Percentiles rank a stretch among this genome's conserved stretches.
Evolutionary conservation across 495 filamentous ascomycete species (phyloP).

Genomic region (Cladorrhinum samala): DNA sequence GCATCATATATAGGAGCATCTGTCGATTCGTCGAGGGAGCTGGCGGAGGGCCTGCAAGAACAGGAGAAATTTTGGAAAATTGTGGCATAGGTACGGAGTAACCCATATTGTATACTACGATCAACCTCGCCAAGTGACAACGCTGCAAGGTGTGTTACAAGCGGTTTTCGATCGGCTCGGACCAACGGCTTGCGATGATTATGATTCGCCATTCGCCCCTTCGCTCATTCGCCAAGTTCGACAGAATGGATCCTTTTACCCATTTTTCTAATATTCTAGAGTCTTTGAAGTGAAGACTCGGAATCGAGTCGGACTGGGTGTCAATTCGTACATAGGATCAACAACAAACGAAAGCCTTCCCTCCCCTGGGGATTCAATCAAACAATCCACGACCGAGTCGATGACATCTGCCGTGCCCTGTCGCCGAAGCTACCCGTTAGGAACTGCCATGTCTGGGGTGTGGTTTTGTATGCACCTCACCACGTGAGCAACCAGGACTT

Average conservation of each 20-base stretch:
- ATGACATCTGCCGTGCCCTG: neutral
- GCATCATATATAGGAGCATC: no score
- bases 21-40: no score
- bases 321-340: no score
- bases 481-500: no score
- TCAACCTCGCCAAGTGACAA: neutral
- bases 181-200: constrained; percentile 11
- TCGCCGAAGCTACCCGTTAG: neutral
- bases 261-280: neutral
- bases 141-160: neutral
- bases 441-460: no score
- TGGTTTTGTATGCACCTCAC: neutral
- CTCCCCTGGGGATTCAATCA: neutral
- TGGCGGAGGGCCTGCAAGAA: no score
- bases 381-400: neutral
- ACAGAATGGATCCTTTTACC: neutral
- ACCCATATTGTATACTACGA: no score
- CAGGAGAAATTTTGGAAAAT: no score
- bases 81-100: no score
- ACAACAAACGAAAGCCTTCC: no score
- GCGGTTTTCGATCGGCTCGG: constrained; percentile 6
- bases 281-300: no score
- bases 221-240: constrained; percentile 12
- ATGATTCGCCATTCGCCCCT: constrained; percentile 12
- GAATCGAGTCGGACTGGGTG: no score